These are phyloP conservation scores for Corymbia calophylla DNA, from an alignment of 441 rosid genomes.

Conservation along the genomic window DNA sequence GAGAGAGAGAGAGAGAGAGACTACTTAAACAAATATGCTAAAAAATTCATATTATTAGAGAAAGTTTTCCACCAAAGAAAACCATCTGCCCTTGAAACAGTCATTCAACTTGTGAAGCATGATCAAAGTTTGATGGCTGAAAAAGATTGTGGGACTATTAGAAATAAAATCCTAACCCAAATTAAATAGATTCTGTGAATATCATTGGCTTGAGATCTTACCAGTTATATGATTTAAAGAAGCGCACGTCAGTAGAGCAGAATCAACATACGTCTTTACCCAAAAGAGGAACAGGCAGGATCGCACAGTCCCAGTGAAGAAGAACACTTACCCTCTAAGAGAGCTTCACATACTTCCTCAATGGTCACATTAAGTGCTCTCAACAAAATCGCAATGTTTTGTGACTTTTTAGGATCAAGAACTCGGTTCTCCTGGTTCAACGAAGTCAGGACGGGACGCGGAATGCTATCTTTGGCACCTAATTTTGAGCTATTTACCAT, in stretches of 20 bases:
- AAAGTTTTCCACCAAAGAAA: background rate
- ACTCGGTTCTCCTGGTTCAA: constrained; percentile 48
- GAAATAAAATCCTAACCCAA: background rate
- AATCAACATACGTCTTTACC: background rate
- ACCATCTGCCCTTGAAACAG: background rate
- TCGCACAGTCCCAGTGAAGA: background rate
- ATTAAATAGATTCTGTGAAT: background rate
- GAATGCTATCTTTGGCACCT: constrained; percentile 25
- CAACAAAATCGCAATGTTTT: constrained; percentile 75
- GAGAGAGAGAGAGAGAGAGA: too few relatives aligned
- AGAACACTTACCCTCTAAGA: constrained; percentile 51
- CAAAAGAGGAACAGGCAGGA: background rate
- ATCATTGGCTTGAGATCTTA: background rate
- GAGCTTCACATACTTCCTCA: constrained; percentile 88
- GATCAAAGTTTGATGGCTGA: background rate
- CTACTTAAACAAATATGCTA: background rate
- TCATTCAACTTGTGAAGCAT: background rate
- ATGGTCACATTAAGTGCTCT: constrained; percentile 84
- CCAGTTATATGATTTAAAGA: background rate
- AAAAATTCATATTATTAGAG: background rate
- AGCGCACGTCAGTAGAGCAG: background rate
- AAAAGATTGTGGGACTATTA: background rate
- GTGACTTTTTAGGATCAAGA: constrained; percentile 85
- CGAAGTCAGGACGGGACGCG: constrained; percentile 13
- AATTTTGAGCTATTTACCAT: constrained; percentile 43